Percentiles rank a stretch among this genome's conserved stretches.
Evolutionary conservation across 169 alveolate species (phyloP).

Genomic region (Babesia ovata): DNA sequence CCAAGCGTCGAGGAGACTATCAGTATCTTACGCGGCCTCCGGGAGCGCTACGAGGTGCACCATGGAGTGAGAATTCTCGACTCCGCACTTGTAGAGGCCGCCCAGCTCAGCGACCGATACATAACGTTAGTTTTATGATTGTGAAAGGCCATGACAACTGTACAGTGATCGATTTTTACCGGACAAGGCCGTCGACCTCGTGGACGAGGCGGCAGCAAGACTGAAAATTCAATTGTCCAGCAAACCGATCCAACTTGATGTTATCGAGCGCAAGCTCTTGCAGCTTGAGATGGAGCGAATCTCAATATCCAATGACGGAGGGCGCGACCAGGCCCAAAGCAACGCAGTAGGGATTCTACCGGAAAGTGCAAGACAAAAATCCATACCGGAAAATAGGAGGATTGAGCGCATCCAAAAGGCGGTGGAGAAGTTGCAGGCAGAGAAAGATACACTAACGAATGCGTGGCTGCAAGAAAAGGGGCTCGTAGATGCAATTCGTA

Average conservation of each 20-base stretch:
- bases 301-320: slow-evolving; percentile 64
- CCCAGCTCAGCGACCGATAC: slow-evolving; percentile 81
- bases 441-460: slow-evolving; percentile 64
- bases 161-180: slow-evolving; percentile 80
- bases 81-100: slow-evolving; percentile 87
- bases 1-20: slow-evolving; percentile 84
- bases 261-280: slow-evolving; percentile 77
- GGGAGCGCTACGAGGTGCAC: slow-evolving; percentile 86
- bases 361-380: slow-evolving; percentile 9
- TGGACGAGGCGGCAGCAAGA: slow-evolving; percentile 88
- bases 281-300: slow-evolving; percentile 86
- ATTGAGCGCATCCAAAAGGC: slow-evolving; percentile 63
- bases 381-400: slow-evolving; percentile 51
- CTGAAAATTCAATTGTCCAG: slow-evolving; percentile 81
- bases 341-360: slow-evolving; percentile 22
- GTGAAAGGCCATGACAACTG: too few relatives aligned
- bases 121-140: slow-evolving; percentile 36
- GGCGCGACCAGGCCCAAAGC: not conserved
- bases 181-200: slow-evolving; percentile 85
- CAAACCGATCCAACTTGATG: slow-evolving; percentile 83
- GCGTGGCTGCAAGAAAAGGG: slow-evolving; percentile 80
- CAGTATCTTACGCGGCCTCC: slow-evolving; percentile 85
- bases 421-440: slow-evolving; percentile 62
- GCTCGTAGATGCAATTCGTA: slow-evolving; percentile 78
- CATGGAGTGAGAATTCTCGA: slow-evolving; percentile 88